These are phyloP conservation scores for Sporobolomyces pararoseus DNA, from an alignment of 768 basidiomycete species.

Conservation along the genomic window DNA sequence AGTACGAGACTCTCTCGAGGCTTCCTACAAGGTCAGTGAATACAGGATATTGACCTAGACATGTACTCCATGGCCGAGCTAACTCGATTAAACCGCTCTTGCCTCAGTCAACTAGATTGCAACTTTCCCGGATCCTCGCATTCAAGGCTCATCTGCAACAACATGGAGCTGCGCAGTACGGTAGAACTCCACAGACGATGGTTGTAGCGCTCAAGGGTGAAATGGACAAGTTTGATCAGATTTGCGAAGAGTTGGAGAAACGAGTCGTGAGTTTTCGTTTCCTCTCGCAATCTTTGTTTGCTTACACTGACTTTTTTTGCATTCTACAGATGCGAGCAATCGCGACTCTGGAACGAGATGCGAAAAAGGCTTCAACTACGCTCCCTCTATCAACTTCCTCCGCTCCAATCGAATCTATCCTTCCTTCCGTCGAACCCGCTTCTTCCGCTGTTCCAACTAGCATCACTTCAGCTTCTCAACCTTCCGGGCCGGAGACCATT, in stretches of 20 bases:
- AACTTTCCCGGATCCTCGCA: constrained; percentile 28
- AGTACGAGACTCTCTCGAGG: neutral
- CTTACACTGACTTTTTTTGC: neutral
- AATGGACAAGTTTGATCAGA: constrained; percentile 12
- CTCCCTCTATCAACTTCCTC: neutral
- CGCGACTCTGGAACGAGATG: constrained; percentile 29
- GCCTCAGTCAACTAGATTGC: constrained; percentile 15
- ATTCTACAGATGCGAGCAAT: constrained; percentile 13
- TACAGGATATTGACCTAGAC: neutral
- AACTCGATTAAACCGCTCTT: neutral
- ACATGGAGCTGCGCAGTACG: constrained; percentile 1
- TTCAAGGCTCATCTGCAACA: constrained; percentile 17
- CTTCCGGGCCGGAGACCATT: neutral
- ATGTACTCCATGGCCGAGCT: neutral
- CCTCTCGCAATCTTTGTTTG: neutral
- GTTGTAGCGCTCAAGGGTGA: neutral
- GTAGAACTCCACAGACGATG: neutral
- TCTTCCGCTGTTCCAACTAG: neutral
- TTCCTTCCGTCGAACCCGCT: neutral
- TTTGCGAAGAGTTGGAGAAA: neutral
- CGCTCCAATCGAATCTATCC: neutral
- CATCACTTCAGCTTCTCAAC: neutral
- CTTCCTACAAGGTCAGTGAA: constrained; percentile 21
- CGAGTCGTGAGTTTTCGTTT: constrained; percentile 2
- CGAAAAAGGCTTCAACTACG: neutral